phyloP scores from a whole-genome alignment of 495 filamentous ascomycete species.

The Sordaria brevicollis region DNA sequence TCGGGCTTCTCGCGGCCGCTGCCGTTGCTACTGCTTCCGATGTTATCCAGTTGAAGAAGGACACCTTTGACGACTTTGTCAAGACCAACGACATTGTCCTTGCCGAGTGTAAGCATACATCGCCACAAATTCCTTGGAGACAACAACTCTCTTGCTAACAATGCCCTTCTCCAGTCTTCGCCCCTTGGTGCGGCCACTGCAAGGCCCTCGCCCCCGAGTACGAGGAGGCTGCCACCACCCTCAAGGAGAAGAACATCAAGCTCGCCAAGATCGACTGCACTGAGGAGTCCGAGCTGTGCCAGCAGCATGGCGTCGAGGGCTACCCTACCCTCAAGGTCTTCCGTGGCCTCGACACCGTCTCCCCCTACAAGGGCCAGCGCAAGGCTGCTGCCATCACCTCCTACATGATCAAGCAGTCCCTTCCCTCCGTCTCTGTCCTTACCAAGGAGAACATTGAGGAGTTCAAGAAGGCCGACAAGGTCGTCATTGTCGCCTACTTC shows the following conservation, averaged over 20 bases:
- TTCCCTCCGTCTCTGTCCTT: constrained; percentile 81
- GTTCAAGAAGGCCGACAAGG: constrained; percentile 97
- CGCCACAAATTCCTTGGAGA: too few species aligned
- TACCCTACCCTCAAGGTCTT: constrained; percentile 99
- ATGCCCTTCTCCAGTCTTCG: constrained; percentile 42
- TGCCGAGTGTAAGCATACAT: constrained; percentile 55
- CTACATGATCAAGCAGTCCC: constrained; percentile 97
- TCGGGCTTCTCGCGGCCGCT: constrained; percentile 56
- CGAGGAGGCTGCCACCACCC: constrained; percentile 80
- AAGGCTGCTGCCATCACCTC: constrained; percentile 94
- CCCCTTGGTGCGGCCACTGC: constrained; percentile 73
- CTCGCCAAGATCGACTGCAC: constrained; percentile 96
- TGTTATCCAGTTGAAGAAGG: constrained; percentile 72
- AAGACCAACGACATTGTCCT: constrained; percentile 73
- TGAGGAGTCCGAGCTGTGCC: constrained; percentile 83
- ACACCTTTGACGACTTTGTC: constrained; percentile 78
- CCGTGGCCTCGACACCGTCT: constrained; percentile 76
- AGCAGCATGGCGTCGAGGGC: constrained; percentile 81
- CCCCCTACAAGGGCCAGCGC: constrained; percentile 78
- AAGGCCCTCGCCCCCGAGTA: constrained; percentile 78
- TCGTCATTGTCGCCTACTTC: constrained; percentile 86
- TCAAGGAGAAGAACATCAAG: constrained; percentile 92
- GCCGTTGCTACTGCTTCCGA: constrained; percentile 56
- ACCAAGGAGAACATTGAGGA: constrained; percentile 75
- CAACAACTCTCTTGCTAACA: constrained; percentile 9